Evolutionary conservation across 2,329 filamentous ascomycete species (phyloP), one percentile per base, ranked within the genome.

Genomic region (Colletotrichum horii): DNA sequence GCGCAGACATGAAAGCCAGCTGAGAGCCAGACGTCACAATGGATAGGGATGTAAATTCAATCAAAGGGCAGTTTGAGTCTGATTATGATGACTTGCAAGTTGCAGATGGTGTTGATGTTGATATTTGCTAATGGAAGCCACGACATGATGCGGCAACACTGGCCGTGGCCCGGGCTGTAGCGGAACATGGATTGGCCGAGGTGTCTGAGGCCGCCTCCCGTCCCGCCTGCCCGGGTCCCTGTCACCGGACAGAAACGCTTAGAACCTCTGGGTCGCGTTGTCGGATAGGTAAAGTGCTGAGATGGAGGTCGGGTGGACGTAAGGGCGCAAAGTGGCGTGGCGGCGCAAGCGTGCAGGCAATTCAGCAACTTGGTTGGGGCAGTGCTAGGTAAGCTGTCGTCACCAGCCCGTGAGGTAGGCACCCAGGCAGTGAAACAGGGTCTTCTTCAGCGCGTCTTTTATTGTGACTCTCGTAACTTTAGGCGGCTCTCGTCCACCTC

Each of bases 1-100:
- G 77, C 78, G 68, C 77, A 76, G 66, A 64, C 71, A 24, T 76
- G 16, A 24, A 28, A 11, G 19, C 15, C 24, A 34, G n/a, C 38
- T 48, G 38, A 48, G n/a, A 48, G 9, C 38, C 38, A 48, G n/a
- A 48, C 38, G 12, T 11, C 19, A 48, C n/a, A n/a, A 48, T 48
- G 19, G 19, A 48, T 3, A 48, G 38, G 19, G 38, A n/a, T 48
- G 19, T 16, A 48, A 9, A 48, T 48, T 6, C 19, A 48, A 34
- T 14, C 12, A 34, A 34, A 34, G 32, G 32, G 14, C 38, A 48
- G 19, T 48, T n/a, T 48, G 38, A 48, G 38, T 48, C 38, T 48
- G 38, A n/a, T n/a, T 19, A 48, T n/a, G 38, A 43, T 43, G 38
- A 48, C 38, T 48, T 48, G 6, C 38, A 48, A 48, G 38, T n/a